Evolutionary conservation across 805 yeast species (phyloP).

Genomic region (Barnettozyma pratensis): DNA sequence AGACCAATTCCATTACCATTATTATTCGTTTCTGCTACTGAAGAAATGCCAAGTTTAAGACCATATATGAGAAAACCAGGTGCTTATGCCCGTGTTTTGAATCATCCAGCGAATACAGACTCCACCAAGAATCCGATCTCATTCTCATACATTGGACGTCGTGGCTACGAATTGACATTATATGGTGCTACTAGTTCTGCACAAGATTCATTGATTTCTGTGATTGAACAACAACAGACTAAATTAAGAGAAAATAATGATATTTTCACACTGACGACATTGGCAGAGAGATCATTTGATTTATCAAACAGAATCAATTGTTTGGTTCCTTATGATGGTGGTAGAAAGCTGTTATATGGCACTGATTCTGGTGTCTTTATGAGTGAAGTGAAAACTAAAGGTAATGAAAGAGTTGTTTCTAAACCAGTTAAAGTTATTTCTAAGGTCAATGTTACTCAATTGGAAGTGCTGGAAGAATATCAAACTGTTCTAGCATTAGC

Average conservation of each 20-base stretch:
- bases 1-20: conserved; percentile 81
- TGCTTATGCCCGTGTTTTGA: conserved; percentile 24
- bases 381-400: conserved; percentile 52
- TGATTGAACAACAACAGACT: conserved; percentile 73
- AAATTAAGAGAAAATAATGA: conserved; percentile 67
- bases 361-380: conserved; percentile 89
- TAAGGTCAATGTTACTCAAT: conserved; percentile 74
- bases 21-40: conserved; percentile 67
- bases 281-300: conserved; percentile 72
- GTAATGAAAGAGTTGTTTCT: conserved; percentile 49
- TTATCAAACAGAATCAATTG: conserved; percentile 76
- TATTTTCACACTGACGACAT: conserved; percentile 70
- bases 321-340: conserved; percentile 92
- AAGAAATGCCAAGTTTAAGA: conserved; percentile 66
- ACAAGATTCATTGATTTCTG: conserved; percentile 76
- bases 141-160: conserved; percentile 44
- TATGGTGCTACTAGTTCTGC: conserved; percentile 43
- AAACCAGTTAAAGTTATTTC: conserved; percentile 74
- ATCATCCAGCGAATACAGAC: conserved; percentile 19
- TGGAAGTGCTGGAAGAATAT: conserved; percentile 89
- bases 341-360: conserved; percentile 83
- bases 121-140: conserved; percentile 38
- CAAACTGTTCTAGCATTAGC: conserved; percentile 74
- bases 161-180: conserved; percentile 40
- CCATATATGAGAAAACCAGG: conserved; percentile 32